These are phyloP conservation scores for Hypoxylon sp. DNA, from an alignment of 2,329 filamentous ascomycete species.

Conservation along the genomic window DNA sequence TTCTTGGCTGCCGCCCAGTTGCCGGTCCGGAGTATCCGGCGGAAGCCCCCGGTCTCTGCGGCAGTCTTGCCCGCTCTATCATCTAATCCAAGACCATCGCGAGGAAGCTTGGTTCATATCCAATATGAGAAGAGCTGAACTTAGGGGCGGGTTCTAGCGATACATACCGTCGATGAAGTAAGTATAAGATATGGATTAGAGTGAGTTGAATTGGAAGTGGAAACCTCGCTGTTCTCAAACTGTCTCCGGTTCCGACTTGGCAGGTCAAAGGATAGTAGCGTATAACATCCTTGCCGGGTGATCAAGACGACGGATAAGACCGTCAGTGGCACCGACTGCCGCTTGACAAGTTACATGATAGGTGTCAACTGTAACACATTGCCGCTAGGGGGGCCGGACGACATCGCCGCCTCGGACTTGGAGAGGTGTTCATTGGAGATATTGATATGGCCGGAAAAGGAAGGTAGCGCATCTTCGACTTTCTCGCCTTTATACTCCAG, in stretches of 20 bases:
- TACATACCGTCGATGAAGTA: background rate
- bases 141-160: background rate
- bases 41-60: too few relatives aligned
- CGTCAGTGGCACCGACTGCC: background rate
- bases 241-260: background rate
- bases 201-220: too few relatives aligned
- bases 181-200: background rate
- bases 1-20: too few relatives aligned
- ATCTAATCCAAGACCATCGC: too few relatives aligned
- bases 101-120: background rate
- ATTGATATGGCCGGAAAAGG: slow-evolving; percentile 7
- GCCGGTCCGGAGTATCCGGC: too few relatives aligned
- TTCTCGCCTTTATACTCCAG: slow-evolving; percentile 22
- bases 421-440: slow-evolving; percentile 2
- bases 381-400: too few relatives aligned
- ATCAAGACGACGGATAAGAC: background rate
- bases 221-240: background rate
- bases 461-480: slow-evolving; percentile 16
- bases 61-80: too few relatives aligned
- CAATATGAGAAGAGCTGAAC: background rate
- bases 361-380: background rate
- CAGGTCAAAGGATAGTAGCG: background rate
- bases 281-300: background rate
- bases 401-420: background rate
- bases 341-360: background rate